A percentile compares a stretch with the other conserved stretches of the same genome.
These are phyloP conservation scores for Penicillium ochrochloron DNA, from an alignment of 495 filamentous ascomycete genomes.

Conservation along the genomic window DNA sequence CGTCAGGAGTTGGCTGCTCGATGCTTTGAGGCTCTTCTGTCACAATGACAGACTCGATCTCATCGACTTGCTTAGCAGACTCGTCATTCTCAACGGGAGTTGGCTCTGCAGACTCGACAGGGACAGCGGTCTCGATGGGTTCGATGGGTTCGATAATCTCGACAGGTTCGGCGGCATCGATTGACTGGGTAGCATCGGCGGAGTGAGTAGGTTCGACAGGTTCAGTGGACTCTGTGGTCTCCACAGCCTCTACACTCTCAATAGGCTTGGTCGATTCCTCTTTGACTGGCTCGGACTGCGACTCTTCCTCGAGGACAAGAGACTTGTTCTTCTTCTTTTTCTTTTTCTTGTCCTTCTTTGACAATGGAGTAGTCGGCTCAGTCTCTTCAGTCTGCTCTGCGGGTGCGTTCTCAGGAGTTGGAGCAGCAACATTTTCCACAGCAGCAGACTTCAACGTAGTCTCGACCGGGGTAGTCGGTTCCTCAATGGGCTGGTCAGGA, in stretches of 20 bases:
- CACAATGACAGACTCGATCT: not conserved
- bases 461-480: not conserved
- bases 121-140: not conserved
- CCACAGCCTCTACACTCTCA: not conserved
- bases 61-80: not conserved
- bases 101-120: not conserved
- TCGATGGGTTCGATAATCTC: not conserved
- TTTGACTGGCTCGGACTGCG: constrained; percentile 11
- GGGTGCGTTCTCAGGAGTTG: not conserved
- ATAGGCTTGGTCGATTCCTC: constrained; percentile 15
- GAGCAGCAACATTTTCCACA: not conserved
- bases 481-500: not conserved
- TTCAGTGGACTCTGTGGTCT: not conserved
- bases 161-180: not conserved
- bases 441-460: not conserved
- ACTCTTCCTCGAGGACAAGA: constrained; percentile 21
- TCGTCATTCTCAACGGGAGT: not conserved
- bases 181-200: constrained; percentile 3
- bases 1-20: constrained; percentile 15
- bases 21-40: constrained; percentile 3
- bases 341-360: constrained; percentile 31
- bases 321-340: constrained; percentile 45
- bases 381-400: not conserved
- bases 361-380: constrained; percentile 13
- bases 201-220: not conserved